A percentile compares a stretch with the other conserved stretches of the same genome.
Conservation (phyloP, 805 yeast species). For the Yamadazyma scolyti region DNA sequence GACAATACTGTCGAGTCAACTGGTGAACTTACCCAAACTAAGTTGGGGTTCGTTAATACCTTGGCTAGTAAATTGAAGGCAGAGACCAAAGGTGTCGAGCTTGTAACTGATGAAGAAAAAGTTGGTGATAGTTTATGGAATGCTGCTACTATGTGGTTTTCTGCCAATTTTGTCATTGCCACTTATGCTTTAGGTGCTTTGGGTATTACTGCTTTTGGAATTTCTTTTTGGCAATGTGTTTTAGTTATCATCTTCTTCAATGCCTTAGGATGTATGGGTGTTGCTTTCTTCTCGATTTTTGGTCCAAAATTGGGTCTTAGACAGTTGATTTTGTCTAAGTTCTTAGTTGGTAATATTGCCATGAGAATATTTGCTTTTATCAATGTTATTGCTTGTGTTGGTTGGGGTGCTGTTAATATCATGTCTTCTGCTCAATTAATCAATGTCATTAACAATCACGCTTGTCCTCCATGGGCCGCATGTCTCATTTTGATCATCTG, state of each 20-base stretch:
- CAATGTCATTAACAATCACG: conserved; percentile 64
- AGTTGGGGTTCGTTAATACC: conserved; percentile 25
- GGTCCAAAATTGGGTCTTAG: conserved; percentile 85
- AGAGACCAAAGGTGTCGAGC: conserved; percentile 70
- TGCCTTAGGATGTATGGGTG: conserved; percentile 69
- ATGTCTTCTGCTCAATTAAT: conserved; percentile 85
- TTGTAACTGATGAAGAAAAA: conserved; percentile 76
- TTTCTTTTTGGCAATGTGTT: conserved; percentile 72
- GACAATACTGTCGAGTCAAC: conserved; percentile 14
- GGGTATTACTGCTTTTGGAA: conserved; percentile 55
- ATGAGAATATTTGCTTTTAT: conserved; percentile 75
- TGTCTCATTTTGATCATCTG: conserved; percentile 66
- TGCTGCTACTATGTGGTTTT: conserved; percentile 87
- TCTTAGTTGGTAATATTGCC: conserved; percentile 68
- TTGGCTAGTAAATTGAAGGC: conserved; percentile 35
- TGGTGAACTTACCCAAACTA: conserved; percentile 20
- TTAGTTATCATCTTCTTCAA: conserved; percentile 70
- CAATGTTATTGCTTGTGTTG: conserved; percentile 82
- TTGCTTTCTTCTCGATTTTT: conserved; percentile 77
- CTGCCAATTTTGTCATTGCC: conserved; percentile 86
- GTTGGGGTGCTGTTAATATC: conserved; percentile 94
- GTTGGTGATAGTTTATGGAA: conserved; percentile 60
- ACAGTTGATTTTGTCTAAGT: conserved; percentile 81
- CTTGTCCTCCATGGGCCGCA: conserved; percentile 88
- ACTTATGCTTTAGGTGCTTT: conserved; percentile 72